Conservation (phyloP, 225 moss, liverwort and hornwort genomes). For the Pseudisothecium myosuroides region DNA sequence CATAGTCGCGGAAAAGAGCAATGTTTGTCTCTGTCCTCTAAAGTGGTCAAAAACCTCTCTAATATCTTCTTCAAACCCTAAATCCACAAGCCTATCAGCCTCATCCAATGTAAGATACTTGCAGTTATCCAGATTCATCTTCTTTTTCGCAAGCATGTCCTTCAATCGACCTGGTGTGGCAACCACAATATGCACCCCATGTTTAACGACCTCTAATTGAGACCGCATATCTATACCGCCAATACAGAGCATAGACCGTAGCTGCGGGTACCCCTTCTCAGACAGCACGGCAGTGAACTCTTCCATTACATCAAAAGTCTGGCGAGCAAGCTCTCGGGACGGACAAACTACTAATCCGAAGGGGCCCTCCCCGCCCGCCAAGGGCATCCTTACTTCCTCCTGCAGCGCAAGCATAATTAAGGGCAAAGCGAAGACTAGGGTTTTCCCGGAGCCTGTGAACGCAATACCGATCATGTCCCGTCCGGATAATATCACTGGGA, state of each 20-base stretch:
- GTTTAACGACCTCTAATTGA: constrained; percentile 33
- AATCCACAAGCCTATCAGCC: constrained; percentile 37
- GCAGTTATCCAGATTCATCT: constrained; percentile 37
- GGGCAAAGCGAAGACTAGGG: constrained; percentile 36
- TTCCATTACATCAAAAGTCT: constrained; percentile 43
- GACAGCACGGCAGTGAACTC: constrained; percentile 23
- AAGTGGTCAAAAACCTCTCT: constrained; percentile 39
- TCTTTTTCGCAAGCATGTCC: constrained; percentile 44
- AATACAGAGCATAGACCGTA: constrained; percentile 43
- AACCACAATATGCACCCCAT: constrained; percentile 44
- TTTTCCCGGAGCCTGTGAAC: constrained; percentile 47
- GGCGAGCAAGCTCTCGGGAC: constrained; percentile 40
- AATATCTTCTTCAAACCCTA: constrained; percentile 46
- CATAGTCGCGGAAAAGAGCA: constrained; percentile 47
- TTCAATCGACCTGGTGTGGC: constrained; percentile 45
- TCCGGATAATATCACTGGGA: constrained; percentile 41
- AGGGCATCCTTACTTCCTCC: constrained; percentile 22
- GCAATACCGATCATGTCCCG: constrained; percentile 51
- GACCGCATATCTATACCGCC: constrained; percentile 48
- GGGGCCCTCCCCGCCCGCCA: constrained; percentile 30
- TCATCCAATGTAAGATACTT: constrained; percentile 37
- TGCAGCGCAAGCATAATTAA: constrained; percentile 43
- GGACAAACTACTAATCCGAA: constrained; percentile 43
- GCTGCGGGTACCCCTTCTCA: constrained; percentile 20
- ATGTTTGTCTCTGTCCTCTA: constrained; percentile 32